Evolutionary conservation across 306 rosid species (phyloP), one percentile per base, ranked within the genome.

Genomic region (Inga oerstediana): DNA sequence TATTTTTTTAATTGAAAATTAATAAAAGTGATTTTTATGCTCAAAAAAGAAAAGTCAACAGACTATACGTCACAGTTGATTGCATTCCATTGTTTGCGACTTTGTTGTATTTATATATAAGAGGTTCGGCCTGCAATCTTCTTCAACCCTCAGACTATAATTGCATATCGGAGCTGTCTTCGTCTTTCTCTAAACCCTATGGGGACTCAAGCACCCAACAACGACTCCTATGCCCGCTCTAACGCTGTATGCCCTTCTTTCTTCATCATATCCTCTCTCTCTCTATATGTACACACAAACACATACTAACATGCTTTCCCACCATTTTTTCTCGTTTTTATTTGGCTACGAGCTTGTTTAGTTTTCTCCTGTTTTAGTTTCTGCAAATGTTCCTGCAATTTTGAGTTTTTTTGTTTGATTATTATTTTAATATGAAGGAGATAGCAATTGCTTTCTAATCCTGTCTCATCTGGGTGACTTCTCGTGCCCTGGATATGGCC

Each of bases 231-330:
- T 62, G 66, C 43, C 30, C 79, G 17, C 34, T 30, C 30, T 10
- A 34, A 11, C 79, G 46, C 68, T 68, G 89, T 89, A 74, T 75
- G 90, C 72, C 70, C 61, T 32, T 78, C 64, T 82, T 22, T 20
- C 37, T 75, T 17, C 10, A 11, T 11, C 10, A 2, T 3, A 27
- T 15, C 11, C 4, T 56, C 11, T 58, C 30, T 56, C n/a, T 17
- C 20, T 8, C 0, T 8, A 8, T 0, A 56, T 3, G 8, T 9
- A 58, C 9, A 19, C 12, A 58, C 2, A n/a, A n/a, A 61, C 10
- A 61, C 4, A 61, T 1, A 10, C 24, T 10, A 10, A 24, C 16
- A 37, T 10, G 4, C 52, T 20, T 43, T 10, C 5, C n/a, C 34
- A 6, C 19, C 41, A 13, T 14, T 64, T 12, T 13, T 30, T 27